Evolutionary conservation across 768 basidiomycete species (phyloP).

Genomic region (Hemileccinum impolitum): DNA sequence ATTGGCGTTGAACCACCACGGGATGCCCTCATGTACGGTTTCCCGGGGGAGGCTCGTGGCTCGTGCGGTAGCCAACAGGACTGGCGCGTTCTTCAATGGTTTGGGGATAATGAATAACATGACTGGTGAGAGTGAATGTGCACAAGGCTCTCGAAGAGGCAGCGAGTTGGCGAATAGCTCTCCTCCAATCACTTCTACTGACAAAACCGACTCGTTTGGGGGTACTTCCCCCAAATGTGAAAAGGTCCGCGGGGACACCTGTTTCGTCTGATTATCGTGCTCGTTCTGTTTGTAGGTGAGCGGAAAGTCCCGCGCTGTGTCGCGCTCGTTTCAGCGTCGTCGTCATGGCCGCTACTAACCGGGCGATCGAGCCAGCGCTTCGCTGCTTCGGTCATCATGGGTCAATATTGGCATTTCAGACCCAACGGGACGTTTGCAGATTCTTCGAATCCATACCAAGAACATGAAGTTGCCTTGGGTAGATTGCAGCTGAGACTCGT

Average conservation of each 20-base stretch:
- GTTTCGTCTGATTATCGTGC: neutral
- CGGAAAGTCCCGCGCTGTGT: constrained; percentile 99
- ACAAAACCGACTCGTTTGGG: constrained; percentile 99
- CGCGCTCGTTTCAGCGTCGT: constrained; percentile 99
- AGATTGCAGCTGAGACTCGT: constrained; percentile 99
- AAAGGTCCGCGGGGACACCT: constrained; percentile 54
- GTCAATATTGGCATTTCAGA: constrained; percentile 99
- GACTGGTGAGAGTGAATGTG: constrained; percentile 98
- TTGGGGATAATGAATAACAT: constrained; percentile 99
- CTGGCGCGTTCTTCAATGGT: constrained; percentile 99
- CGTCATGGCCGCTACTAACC: constrained; percentile 99
- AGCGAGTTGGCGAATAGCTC: constrained; percentile 91
- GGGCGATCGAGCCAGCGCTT: constrained; percentile 97
- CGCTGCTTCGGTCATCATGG: constrained; percentile 97
- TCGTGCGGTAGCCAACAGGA: constrained; percentile 98
- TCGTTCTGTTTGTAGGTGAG: constrained; percentile 65
- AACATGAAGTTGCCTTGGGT: constrained; percentile 83
- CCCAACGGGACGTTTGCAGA: constrained; percentile 97
- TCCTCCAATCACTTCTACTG: constrained; percentile 99
- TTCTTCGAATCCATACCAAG: constrained; percentile 98
- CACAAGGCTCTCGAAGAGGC: constrained; percentile 99
- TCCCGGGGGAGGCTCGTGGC: constrained; percentile 99
- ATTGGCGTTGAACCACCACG: no score
- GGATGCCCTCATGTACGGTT: constrained; percentile 98
- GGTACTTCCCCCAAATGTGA: constrained; percentile 99